Evolutionary conservation across 2,329 filamentous ascomycete genomes (phyloP), one percentile per base, ranked within the genome.

Genomic region (Nemania serpens): DNA sequence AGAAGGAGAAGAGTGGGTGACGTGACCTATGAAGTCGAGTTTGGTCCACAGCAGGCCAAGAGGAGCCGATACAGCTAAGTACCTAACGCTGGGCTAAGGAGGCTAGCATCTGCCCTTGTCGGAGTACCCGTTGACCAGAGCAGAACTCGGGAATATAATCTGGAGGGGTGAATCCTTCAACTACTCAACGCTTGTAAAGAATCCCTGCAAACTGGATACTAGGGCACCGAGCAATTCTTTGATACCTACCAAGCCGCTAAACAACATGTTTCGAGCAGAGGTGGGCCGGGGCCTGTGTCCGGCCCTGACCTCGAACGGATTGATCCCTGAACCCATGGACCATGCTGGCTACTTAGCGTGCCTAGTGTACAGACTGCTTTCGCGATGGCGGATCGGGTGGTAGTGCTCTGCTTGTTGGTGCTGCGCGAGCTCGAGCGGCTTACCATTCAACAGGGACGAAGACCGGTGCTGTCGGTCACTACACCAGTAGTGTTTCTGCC

Each of bases 111-210:
- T 55, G 58, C 58, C 51, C 57, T 66, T 42, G 58, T 65, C 65
- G 76, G 78, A 77, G 75, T 75, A 78, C 76, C 76, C 74, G 75
- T 75, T 73, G 75, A 74, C 76, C 77, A 77, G 77, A 78, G 72
- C 77, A 77, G 73, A 77, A 70, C 76, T 79, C 77, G 78, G 78
- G 77, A 79, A 78, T 80, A 80, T 79, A 76, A 77, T 78, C 73
- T 79, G 71, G 76, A 76, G 75, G 73, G 71, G 70, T 29, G 68
- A 73, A 73, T 74, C 71, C 72, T 73, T 71, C 69, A 68, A 66
- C 60, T 69, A 62, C 60, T 64, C 52, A 29, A 29, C 25, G 58
- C 60, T 61, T 67, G 59, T 57, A 43, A 57, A 61, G 66, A 63
- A 71, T 69, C 72, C 72, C 75, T 76, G 77, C 70, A 73, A n/a